phyloP scores from a whole-genome alignment of 768 basidiomycete genomes.

The Chalciporus sphaerocephalus region DNA sequence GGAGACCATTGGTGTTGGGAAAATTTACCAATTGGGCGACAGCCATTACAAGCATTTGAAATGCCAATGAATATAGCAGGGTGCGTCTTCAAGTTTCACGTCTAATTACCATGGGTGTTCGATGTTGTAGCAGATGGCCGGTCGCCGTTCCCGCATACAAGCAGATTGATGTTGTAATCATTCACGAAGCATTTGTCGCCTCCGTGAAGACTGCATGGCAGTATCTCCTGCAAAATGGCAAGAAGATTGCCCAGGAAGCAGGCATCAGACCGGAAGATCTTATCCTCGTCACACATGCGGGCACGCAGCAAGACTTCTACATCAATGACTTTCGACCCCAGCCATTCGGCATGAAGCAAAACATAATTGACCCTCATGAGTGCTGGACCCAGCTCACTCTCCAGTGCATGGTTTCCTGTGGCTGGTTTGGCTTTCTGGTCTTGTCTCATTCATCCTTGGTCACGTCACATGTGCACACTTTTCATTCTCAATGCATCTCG shows the following conservation, averaged over 20 bases:
- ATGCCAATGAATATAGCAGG: slow-evolving; percentile 29
- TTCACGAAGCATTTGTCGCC: slow-evolving; percentile 30
- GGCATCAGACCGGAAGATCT: slow-evolving; percentile 40
- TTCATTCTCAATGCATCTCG: neutral
- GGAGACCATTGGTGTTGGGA: slow-evolving; percentile 41
- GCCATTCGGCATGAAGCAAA: slow-evolving; percentile 15
- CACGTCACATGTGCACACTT: neutral
- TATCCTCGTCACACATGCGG: slow-evolving; percentile 41
- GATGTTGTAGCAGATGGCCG: slow-evolving; percentile 36
- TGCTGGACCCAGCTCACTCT: too few species aligned
- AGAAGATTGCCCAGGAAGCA: slow-evolving; percentile 28
- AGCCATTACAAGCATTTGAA: slow-evolving; percentile 34
- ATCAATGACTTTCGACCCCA: slow-evolving; percentile 33
- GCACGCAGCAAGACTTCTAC: slow-evolving; percentile 39
- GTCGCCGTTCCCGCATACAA: slow-evolving; percentile 37
- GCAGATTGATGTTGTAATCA: slow-evolving; percentile 37
- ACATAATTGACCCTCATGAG: slow-evolving; percentile 1
- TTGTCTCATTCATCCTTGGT: too few species aligned
- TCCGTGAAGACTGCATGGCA: slow-evolving; percentile 37
- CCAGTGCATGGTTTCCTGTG: too few species aligned
- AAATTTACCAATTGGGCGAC: slow-evolving; percentile 23
- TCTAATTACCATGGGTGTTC: neutral
- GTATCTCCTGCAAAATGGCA: slow-evolving; percentile 33
- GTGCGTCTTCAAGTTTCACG: slow-evolving; percentile 24
- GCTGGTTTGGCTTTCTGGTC: too few species aligned